Base-by-base conservation (phyloP, 2,329 filamentous ascomycete genomes). In the Colletotrichum siamense region DNA sequence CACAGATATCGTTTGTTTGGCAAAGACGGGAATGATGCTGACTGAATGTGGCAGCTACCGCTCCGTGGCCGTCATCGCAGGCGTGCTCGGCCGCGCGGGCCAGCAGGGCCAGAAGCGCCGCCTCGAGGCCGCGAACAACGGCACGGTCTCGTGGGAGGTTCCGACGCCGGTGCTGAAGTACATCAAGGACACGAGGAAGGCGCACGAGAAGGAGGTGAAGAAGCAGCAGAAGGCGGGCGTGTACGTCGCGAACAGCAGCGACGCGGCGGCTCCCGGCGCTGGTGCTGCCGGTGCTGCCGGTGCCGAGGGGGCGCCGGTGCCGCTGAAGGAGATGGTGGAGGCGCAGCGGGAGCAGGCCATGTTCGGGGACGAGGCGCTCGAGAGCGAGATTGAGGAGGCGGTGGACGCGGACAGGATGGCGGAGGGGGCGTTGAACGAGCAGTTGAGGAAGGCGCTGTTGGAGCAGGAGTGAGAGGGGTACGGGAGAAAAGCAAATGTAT, bases 61-160 rank as follows among this genome's bases (percentile, higher is more conserved):
- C 77, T 93, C 94, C 79, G 91, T 96, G 66, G 92, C 94, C 80
- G 90, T 98, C 77, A 95, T 99, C 80, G 94, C 93, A 6, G 96
- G 96, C 69, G 93, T 97, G 2, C 89, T 99, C 49, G 96, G 96
- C 55, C 91, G 94, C 69, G 97, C 97, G 1, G 97, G 95, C 12
- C 89, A 98, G 86, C 88, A 91, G 69, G 97, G 97, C 49, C 93
- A 96, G 82, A 85, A 88, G 80, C 90, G 91, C 76, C 91, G 96
- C 71, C 86, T 94, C 59, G 87, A 88, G 55, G 90, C 90, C 61
- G 95, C 95, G 3, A 82, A 87, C 67, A 81, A 86, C 22, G 95
- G 95, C 30, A 81, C 86, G 7, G 88, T 95, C n/a, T 89, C 92
- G 5, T 98, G 92, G 92, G 36, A 83, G 34, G 92, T 87, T 26